A percentile compares a stretch with the other conserved stretches of the same genome.
phyloP scores from a whole-genome alignment of 441 rosid species.

The Jatropha multifida region DNA sequence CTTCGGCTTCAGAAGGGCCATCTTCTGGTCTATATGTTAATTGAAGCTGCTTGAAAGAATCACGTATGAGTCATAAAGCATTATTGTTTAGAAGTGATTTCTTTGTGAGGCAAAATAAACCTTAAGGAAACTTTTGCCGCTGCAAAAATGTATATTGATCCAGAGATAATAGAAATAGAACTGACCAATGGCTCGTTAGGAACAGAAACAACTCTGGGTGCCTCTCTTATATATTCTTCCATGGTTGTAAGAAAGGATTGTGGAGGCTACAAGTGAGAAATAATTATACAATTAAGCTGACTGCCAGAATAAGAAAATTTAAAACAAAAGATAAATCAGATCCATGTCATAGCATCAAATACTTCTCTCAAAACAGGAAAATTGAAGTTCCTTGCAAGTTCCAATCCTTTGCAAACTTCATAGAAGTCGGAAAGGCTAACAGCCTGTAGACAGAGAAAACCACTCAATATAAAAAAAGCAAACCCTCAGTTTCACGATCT shows the following conservation, averaged over 20 bases:
- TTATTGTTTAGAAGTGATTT: slow-evolving; percentile 4
- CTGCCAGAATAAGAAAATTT: slow-evolving; percentile 1
- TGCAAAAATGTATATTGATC: neutral
- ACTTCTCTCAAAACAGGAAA: slow-evolving; percentile 96
- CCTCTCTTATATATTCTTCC: slow-evolving; percentile 98
- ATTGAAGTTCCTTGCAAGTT: slow-evolving; percentile 97
- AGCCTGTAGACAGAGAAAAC: slow-evolving; percentile 52
- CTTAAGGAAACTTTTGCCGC: neutral
- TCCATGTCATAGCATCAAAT: slow-evolving; percentile 19
- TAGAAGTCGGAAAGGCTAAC: slow-evolving; percentile 86
- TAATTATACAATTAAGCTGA: neutral
- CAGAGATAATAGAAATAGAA: slow-evolving; percentile 22
- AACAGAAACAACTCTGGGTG: slow-evolving; percentile 78
- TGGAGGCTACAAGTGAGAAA: slow-evolving; percentile 64
- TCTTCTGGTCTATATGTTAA: slow-evolving; percentile 91
- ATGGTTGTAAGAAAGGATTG: slow-evolving; percentile 91
- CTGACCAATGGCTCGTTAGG: slow-evolving; percentile 89
- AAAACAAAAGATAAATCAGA: slow-evolving; percentile 18
- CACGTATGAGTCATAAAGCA: slow-evolving; percentile 30
- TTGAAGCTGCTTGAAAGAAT: slow-evolving; percentile 55
- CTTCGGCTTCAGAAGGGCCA: slow-evolving; percentile 69
- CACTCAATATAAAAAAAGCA: too few relatives aligned
- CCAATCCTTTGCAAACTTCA: slow-evolving; percentile 92
- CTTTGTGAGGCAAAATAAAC: neutral
- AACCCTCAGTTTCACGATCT: neutral